These are phyloP conservation scores for Fusarium sp. DNA, from an alignment of 2,329 filamentous ascomycete species.

Conservation along the genomic window DNA sequence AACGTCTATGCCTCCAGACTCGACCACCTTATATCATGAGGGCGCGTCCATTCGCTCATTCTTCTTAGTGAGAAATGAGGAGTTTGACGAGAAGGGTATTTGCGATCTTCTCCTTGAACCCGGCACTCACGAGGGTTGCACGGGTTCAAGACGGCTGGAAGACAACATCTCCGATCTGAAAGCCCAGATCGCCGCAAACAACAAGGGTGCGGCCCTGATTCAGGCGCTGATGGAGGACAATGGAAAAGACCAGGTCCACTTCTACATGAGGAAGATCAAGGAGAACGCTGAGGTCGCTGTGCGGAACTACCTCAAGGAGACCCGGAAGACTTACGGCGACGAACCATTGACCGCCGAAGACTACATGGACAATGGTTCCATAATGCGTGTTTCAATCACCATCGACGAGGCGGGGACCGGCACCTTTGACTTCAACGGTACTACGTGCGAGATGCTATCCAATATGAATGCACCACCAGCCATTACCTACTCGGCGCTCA, in stretches of 20 bases:
- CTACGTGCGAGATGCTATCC: constrained; percentile 45
- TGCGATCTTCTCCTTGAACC: constrained; percentile 43
- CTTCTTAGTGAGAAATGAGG: constrained; percentile 47
- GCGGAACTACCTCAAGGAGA: constrained; percentile 38
- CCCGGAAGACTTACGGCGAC: constrained; percentile 56
- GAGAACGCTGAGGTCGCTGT: constrained; percentile 47
- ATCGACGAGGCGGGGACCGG: constrained; percentile 44
- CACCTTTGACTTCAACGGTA: constrained; percentile 50
- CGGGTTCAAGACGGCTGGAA: constrained; percentile 45
- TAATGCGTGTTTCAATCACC: constrained; percentile 44
- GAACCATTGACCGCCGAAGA: constrained; percentile 40
- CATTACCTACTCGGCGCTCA: constrained; percentile 50
- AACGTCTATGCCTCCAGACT: constrained; percentile 44
- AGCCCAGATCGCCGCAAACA: constrained; percentile 53
- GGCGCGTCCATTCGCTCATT: constrained; percentile 50
- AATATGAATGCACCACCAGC: constrained; percentile 49
- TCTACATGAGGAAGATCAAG: constrained; percentile 49
- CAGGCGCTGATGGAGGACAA: constrained; percentile 36
- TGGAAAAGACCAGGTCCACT: constrained; percentile 45
- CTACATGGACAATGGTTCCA: constrained; percentile 49
- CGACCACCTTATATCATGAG: constrained; percentile 53
- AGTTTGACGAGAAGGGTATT: constrained; percentile 47
- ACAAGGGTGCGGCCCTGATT: constrained; percentile 48
- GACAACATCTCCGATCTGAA: constrained; percentile 55
- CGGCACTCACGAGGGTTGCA: constrained; percentile 47